Base-by-base conservation (phyloP, 2,329 filamentous ascomycete genomes). In the Leptographium wingfieldii region DNA sequence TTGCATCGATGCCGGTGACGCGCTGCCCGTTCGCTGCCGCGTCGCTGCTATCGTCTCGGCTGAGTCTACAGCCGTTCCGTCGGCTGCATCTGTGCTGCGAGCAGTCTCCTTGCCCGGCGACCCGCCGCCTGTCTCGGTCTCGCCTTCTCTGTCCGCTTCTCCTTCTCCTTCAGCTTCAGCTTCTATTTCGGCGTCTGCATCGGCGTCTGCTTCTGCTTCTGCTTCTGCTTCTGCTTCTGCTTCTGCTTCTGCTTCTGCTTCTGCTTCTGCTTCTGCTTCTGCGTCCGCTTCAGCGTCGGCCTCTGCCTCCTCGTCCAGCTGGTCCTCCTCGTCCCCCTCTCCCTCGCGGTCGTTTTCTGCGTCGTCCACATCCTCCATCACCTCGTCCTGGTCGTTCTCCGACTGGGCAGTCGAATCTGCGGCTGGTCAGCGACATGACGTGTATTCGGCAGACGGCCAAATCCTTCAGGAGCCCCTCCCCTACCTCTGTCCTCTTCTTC, bases 341-440 rank as follows among this genome's bases (percentile, higher is more conserved):
- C 74, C 71, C 7, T 75, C 71, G 12, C 43, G 54, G 6, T 71
- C 72, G 1, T 66, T 61, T 3, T 72, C 68, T 4, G 68, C 61
- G 5, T 73, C 72, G 14, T 73, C 70, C 11, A 70, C 71, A 12
- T 73, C 73, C 53, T 83, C 80, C 78, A 83, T 83, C 43, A 80
- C 73, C 67, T 84, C 80, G 65, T 84, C 81, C 60, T 75, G 76
- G 59, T 82, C 80, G 64, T 77, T 76, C 38, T 77, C 76, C 27
- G 76, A 77, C 66, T 74, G 76, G 40, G 68, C 73, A 63, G 75
- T 76, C 29, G 72, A 74, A 19, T 67, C 67, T 70, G 35, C 25
- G 5, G n/a, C 35, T n/a, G 16, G 33, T 14, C 12, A 22, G 55
- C n/a, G 22, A 29, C 38, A 40, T 27, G 11, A 14, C 22, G 22